Conservation (phyloP, 2,329 filamentous ascomycete genomes). For the Fusarium tricinctum region DNA sequence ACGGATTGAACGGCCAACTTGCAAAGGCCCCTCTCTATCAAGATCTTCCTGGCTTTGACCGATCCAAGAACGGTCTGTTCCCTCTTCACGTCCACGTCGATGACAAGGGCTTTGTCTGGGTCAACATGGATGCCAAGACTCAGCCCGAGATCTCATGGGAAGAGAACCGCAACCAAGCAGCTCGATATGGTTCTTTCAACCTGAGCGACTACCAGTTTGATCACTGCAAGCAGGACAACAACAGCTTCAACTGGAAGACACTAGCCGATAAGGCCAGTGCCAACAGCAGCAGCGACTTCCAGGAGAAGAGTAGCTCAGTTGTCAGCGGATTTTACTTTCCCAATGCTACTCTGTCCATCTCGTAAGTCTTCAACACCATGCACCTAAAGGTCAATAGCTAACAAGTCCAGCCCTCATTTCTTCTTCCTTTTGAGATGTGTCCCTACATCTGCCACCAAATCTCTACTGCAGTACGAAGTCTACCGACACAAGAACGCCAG, state of each 20-base stretch:
- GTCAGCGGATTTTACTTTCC: slow-evolving; percentile 45
- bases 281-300: slow-evolving; percentile 56
- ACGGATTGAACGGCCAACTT: slow-evolving; percentile 69
- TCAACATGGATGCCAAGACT: slow-evolving; percentile 66
- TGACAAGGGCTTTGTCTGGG: slow-evolving; percentile 68
- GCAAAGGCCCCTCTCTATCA: slow-evolving; percentile 73
- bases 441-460: slow-evolving; percentile 27
- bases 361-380: slow-evolving; percentile 57
- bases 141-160: slow-evolving; percentile 64
- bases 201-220: slow-evolving; percentile 69
- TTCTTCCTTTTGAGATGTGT: slow-evolving; percentile 37
- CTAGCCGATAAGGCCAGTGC: slow-evolving; percentile 54
- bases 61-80: slow-evolving; percentile 67
- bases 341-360: slow-evolving; percentile 39
- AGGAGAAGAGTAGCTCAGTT: slow-evolving; percentile 21
- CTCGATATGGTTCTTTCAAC: slow-evolving; percentile 60
- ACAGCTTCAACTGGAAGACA: slow-evolving; percentile 71
- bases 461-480: slow-evolving; percentile 33
- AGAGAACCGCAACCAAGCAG: slow-evolving; percentile 60
- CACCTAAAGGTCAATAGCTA: not conserved
- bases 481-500: slow-evolving; percentile 39
- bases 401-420: slow-evolving; percentile 53
- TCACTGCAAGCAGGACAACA: slow-evolving; percentile 67
- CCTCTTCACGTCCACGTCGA: slow-evolving; percentile 68
- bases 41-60: slow-evolving; percentile 68